Base-by-base conservation (phyloP, 371 early-diverging fungal genomes). In the Homolaphlyctis polyrhiza region DNA sequence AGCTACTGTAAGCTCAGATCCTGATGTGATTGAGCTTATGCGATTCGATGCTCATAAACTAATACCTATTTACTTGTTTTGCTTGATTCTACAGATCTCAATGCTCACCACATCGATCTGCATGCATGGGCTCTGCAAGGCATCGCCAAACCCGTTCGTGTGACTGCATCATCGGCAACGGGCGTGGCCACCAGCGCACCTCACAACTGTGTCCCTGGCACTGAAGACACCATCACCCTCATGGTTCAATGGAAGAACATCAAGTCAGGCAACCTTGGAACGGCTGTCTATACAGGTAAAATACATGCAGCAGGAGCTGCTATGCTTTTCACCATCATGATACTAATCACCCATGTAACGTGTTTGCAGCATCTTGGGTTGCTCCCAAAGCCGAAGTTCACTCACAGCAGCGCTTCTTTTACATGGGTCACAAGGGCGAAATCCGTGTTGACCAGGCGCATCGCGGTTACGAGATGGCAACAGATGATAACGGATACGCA, bases 211-310 rank as follows among this genome's bases (percentile, higher is more conserved):
- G 68, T 63, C 13, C 58, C 57, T 4, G 75, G 68, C 11, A 78
- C 79, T 8, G 78, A 77, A 63, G 82, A 82, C 63, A 81, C 82
- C 23, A 82, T 82, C 57, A 77, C 81, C n/a, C 66, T 82, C 18
- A 59, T 79, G 16, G 79, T 80, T 52, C 70, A 75, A 18, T 74
- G 67, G 32, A 58, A 63, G 36, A 65, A 64, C 35, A 29, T 67
- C 33, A 58, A 23, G 4, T 36, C 65, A 1, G 66, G 66, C 30
- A 70, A 68, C 60, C 45, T 29, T 2, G 78, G 75, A 32, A 73
- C 74, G 1, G 82, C 75, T 33, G 69, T 81, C 1, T 79, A 74
- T 55, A 82, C 82, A 21, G 65, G 69, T 69, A 32, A n/a, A n/a
- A n/a, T n/a, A n/a, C n/a, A n/a, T n/a, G n/a, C n/a, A 57, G 59